Percentiles rank a stretch among this genome's conserved stretches.
These are phyloP conservation scores for Pichia cactophila DNA, from an alignment of 1,139 yeast species.

Conservation along the genomic window DNA sequence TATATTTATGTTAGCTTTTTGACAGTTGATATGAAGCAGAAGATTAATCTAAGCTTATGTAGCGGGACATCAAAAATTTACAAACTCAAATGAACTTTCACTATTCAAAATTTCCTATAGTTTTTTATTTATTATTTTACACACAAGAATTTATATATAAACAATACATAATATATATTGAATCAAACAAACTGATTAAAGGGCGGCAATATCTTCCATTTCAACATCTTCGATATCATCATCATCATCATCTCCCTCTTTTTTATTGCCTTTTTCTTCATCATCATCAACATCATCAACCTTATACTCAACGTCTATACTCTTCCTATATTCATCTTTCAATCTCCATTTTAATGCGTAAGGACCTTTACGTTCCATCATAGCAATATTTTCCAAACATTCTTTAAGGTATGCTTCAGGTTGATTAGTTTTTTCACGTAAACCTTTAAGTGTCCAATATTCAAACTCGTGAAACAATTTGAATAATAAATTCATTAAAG, in stretches of 20 bases:
- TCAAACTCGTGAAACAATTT: constrained; percentile 89
- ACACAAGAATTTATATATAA: neutral
- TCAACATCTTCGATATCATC: constrained; percentile 28
- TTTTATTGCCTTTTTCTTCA: constrained; percentile 36
- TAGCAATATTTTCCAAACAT: constrained; percentile 83
- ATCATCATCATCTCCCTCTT: constrained; percentile 28
- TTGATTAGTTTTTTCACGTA: constrained; percentile 89
- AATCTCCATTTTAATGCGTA: constrained; percentile 86
- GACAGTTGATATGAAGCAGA: too few relatives aligned
- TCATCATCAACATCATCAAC: constrained; percentile 47
- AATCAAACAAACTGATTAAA: constrained; percentile 3
- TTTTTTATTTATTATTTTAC: too few relatives aligned
- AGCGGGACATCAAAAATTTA: too few relatives aligned
- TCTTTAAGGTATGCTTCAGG: constrained; percentile 93
- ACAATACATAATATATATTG: neutral
- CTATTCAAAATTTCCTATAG: too few relatives aligned
- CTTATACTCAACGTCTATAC: constrained; percentile 71
- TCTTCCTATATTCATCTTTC: constrained; percentile 81
- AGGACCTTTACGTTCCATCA: constrained; percentile 88
- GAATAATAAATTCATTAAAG: constrained; percentile 80
- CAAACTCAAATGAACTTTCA: too few relatives aligned
- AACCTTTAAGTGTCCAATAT: constrained; percentile 92
- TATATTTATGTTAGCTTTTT: too few relatives aligned
- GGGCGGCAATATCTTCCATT: constrained; percentile 28
- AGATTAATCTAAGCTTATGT: too few relatives aligned